phyloP scores from a whole-genome alignment of 129 eudicot species.

The Mikania micrantha region DNA sequence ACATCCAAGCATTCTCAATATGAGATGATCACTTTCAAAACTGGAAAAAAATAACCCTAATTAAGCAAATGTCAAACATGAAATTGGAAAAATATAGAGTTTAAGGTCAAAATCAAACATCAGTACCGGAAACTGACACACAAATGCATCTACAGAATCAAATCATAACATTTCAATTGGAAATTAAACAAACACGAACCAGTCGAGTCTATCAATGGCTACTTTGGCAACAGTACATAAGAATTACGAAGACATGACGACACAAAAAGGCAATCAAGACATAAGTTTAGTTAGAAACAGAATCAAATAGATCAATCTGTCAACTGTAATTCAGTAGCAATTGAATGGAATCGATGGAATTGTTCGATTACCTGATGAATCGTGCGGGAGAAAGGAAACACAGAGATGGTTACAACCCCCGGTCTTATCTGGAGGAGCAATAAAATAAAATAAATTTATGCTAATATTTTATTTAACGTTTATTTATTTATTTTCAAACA shows the following conservation, averaged over 20 bases:
- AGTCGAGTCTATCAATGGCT: neutral
- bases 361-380: constrained; percentile 18
- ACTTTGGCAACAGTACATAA: neutral
- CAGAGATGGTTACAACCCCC: constrained; percentile 16
- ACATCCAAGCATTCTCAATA: neutral
- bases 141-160: neutral
- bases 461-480: too few relatives aligned
- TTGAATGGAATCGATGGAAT: neutral
- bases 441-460: constrained; percentile 1
- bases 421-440: constrained; percentile 18
- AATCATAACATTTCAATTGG: neutral
- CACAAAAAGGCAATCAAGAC: neutral
- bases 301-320: neutral
- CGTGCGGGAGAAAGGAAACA: constrained; percentile 13
- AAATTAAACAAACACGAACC: neutral
- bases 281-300: neutral
- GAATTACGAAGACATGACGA: neutral
- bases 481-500: too few relatives aligned
- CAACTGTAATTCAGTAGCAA: constrained; percentile 12
- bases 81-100: neutral
- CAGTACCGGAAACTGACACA: neutral
- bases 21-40: neutral
- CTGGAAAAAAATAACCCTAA: neutral
- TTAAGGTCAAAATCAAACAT: constrained; percentile 8
- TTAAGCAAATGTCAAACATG: neutral